Evolutionary conservation across 2,329 filamentous ascomycete species (phyloP).

Genomic region (Pestalotiopsis sp.): DNA sequence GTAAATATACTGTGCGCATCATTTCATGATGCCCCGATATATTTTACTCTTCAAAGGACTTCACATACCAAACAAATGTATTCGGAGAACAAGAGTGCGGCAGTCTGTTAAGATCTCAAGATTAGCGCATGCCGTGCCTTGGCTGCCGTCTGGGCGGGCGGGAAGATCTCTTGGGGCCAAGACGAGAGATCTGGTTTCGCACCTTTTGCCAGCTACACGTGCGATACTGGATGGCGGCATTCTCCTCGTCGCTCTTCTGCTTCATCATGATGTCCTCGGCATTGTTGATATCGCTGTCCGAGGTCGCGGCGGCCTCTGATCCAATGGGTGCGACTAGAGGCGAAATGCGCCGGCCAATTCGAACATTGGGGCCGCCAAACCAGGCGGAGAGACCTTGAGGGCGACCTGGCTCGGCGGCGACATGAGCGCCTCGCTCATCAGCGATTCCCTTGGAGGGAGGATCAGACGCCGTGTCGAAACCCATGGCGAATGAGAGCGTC

Average conservation of each 20-base stretch:
- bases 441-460: constrained; percentile 20
- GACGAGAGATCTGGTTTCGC: constrained; percentile 19
- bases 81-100: constrained; percentile 87
- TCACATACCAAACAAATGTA: constrained; percentile 76
- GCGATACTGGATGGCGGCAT: constrained; percentile 83
- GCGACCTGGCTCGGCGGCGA: constrained; percentile 58
- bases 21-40: not conserved
- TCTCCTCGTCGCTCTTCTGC: constrained; percentile 78
- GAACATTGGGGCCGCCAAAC: constrained; percentile 41
- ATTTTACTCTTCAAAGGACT: not conserved
- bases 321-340: constrained; percentile 35
- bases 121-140: constrained; percentile 17
- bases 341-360: constrained; percentile 55
- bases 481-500: constrained; percentile 15
- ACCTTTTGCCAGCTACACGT: constrained; percentile 94
- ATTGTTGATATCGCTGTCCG: constrained; percentile 48
- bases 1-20: not conserved
- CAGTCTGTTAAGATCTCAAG: constrained; percentile 58
- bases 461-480: constrained; percentile 24
- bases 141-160: constrained; percentile 15
- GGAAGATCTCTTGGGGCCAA: constrained; percentile 12
- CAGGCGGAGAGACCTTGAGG: constrained; percentile 35
- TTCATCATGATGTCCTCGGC: constrained; percentile 50
- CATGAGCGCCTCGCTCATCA: constrained; percentile 51
- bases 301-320: constrained; percentile 25